Base-by-base conservation (phyloP, 257 asterid species). In the Primulina tabacum region DNA sequence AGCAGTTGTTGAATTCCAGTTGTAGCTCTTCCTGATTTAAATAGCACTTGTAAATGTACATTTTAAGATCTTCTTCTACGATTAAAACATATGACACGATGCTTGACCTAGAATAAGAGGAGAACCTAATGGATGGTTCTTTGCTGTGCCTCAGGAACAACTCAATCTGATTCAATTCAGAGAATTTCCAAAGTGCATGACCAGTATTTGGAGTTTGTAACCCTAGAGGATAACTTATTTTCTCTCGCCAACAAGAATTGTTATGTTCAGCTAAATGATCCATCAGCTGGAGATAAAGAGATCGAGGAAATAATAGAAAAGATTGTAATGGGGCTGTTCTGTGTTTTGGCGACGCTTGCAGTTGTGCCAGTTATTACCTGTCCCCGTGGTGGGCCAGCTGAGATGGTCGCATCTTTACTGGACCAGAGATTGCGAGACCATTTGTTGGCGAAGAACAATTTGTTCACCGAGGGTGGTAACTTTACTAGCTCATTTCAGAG, bases 301-400 rank as follows among this genome's bases (percentile, higher is more conserved):
- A 94, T 91, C 18, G 95, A 89, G 83, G 92, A 80, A 65, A 89
- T 89, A 50, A 84, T 91, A 55, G 97, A 94, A 65, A 84, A 82
- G 77, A 78, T 94, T 64, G 99, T 94, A 24, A 82, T 82, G 60
- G 99, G 98, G 6, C 67, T 94, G 81, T 91, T 91, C 80, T 91
- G 98, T 68, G 96, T 94, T 74, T 75, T 94, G 88, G 98, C 92
- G 11, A 94, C 99, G n/a, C 97, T 94, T 73, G 89, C 92, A 29
- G 98, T 88, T 75, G 98, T 91, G 70, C 99, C 99, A 4, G 78
- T 94, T 56, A 91, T 94, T 70, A 84, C 98, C 81, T 94, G 98
- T 64, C 97, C 93, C 35, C 92, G 90, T 62, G 99, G 99, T 5
- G 99, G 99, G 28, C 98, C 99, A 14, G 96, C 99, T 47, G 97